Conservation (phyloP, 1,139 yeast species). For the Blastobotrys serpentis region DNA sequence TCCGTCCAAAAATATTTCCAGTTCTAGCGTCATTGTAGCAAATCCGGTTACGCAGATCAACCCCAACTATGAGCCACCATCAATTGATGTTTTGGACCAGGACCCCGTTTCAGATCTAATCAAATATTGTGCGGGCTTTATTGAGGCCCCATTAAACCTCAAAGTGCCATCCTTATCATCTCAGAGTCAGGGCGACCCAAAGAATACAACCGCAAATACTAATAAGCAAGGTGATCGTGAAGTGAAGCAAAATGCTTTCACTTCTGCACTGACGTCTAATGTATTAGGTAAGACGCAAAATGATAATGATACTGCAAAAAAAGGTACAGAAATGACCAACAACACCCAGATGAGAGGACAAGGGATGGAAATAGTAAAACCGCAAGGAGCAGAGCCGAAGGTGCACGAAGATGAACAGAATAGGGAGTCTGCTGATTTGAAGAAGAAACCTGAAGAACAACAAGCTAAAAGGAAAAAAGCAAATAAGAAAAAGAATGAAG, state of each 20-base stretch:
- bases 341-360: constrained; percentile 28
- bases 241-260: too few relatives aligned
- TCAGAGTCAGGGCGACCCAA: neutral
- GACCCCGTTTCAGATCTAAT: neutral
- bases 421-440: too few relatives aligned
- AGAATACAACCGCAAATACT: too few relatives aligned
- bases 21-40: neutral
- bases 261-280: too few relatives aligned
- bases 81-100: neutral
- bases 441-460: too few relatives aligned
- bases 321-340: too few relatives aligned
- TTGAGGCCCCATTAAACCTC: neutral
- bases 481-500: neutral
- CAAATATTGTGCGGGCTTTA: neutral
- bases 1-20: neutral
- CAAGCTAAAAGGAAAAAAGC: neutral
- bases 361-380: too few relatives aligned
- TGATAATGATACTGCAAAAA: too few relatives aligned
- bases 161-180: neutral
- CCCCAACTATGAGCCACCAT: neutral
- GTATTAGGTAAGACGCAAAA: too few relatives aligned
- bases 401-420: constrained; percentile 26
- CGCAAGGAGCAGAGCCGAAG: neutral
- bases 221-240: too few relatives aligned
- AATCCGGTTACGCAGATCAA: neutral